A percentile compares a stretch with the other conserved stretches of the same genome.
These are phyloP conservation scores for Datura wrightii DNA, from an alignment of 257 asterid genomes.

Conservation along the genomic window DNA sequence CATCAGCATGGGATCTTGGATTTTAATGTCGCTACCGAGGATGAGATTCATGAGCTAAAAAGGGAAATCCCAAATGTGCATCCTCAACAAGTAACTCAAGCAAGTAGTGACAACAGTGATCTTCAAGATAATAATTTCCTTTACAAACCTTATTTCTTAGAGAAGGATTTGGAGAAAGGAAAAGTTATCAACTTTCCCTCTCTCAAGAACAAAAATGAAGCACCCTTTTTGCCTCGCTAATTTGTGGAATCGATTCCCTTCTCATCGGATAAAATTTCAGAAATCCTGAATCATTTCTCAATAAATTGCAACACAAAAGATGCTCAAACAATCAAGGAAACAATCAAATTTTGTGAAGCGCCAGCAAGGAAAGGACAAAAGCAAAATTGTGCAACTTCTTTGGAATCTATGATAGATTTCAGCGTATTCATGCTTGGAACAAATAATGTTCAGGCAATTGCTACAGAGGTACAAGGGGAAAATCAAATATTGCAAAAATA, in stretches of 20 bases:
- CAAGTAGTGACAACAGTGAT: not conserved
- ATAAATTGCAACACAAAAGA: constrained; percentile 11
- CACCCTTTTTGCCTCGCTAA: constrained; percentile 31
- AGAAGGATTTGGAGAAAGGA: constrained; percentile 13
- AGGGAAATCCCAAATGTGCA: not conserved
- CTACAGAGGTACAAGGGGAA: constrained; percentile 23
- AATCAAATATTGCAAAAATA: constrained; percentile 14
- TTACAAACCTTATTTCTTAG: constrained; percentile 31
- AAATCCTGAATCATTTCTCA: constrained; percentile 27
- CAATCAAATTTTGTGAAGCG: constrained; percentile 5
- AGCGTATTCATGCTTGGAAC: constrained; percentile 18
- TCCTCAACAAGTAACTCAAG: not conserved
- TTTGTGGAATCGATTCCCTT: constrained; percentile 35
- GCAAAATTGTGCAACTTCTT: constrained; percentile 27
- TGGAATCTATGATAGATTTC: constrained; percentile 31
- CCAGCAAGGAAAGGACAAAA: not conserved
- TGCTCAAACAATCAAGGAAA: constrained; percentile 30
- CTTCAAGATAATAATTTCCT: not conserved
- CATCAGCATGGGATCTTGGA: not conserved
- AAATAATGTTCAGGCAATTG: constrained; percentile 18
- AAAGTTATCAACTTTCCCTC: constrained; percentile 25
- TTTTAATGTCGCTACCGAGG: not conserved
- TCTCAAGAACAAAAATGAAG: not conserved
- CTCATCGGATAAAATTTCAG: not conserved
- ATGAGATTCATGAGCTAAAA: not conserved